Evolutionary conservation across 306 rosid genomes (phyloP).

Genomic region (Cucurbita argyrosperma): DNA sequence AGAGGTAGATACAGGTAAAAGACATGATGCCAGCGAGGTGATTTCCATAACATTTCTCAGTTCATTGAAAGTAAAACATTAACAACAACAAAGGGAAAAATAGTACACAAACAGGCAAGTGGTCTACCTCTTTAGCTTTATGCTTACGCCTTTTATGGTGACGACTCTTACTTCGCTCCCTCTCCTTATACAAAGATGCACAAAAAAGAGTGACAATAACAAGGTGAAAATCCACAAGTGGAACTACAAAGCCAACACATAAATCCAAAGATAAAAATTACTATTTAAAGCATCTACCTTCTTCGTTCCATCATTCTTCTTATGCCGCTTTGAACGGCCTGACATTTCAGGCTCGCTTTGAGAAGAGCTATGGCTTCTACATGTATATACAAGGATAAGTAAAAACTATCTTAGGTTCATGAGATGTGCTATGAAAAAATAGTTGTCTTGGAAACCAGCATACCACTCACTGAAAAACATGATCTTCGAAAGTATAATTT

Average conservation of each 20-base stretch:
- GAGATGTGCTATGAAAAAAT: background rate
- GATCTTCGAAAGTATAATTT: background rate
- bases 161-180: constrained; percentile 53
- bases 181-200: constrained; percentile 44
- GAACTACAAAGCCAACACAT: background rate
- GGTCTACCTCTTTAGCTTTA: constrained; percentile 71
- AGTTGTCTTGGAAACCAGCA: background rate
- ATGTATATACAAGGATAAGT: background rate
- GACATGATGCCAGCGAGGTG: background rate
- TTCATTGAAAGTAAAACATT: background rate
- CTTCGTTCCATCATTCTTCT: constrained; percentile 54
- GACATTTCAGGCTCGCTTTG: constrained; percentile 61
- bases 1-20: background rate
- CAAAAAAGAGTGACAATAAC: background rate
- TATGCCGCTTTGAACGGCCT: constrained; percentile 58
- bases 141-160: constrained; percentile 49
- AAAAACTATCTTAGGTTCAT: background rate
- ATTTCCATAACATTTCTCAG: background rate
- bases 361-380: constrained; percentile 52
- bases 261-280: background rate
- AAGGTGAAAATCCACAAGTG: background rate
- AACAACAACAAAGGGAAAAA: background rate
- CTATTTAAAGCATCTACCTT: constrained; percentile 31
- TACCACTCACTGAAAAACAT: background rate
- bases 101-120: constrained; percentile 8